These are phyloP conservation scores for Zygotorulaspora florentina DNA, from an alignment of 805 yeast species.

Conservation along the genomic window DNA sequence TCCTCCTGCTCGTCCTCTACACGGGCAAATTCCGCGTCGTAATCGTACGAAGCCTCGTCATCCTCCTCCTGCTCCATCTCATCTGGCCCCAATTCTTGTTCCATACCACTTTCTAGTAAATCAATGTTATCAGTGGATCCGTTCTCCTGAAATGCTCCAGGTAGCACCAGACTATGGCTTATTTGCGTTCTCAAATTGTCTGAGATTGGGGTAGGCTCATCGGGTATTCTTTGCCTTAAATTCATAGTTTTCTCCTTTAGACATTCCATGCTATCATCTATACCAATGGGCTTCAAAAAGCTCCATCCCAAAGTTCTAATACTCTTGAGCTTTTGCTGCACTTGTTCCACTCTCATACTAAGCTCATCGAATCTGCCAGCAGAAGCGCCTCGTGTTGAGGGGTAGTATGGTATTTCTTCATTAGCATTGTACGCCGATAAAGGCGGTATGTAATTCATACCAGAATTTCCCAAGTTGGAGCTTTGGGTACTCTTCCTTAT, in stretches of 20 bases:
- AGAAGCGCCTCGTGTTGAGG: constrained; percentile 2
- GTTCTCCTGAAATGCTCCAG: constrained; percentile 31
- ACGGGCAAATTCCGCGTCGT: constrained; percentile 35
- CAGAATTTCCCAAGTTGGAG: not conserved
- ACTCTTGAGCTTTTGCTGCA: constrained; percentile 9
- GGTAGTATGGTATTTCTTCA: constrained; percentile 21
- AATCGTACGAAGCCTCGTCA: constrained; percentile 35
- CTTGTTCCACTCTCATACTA: constrained; percentile 19
- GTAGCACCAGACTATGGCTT: constrained; percentile 3
- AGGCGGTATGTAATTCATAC: constrained; percentile 14
- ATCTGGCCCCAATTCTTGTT: not conserved
- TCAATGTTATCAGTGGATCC: constrained; percentile 5
- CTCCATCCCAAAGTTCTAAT: constrained; percentile 46
- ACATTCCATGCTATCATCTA: constrained; percentile 48
- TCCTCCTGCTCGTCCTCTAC: constrained; percentile 29
- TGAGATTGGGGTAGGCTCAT: not conserved
- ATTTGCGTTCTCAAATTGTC: not conserved
- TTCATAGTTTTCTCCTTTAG: constrained; percentile 24
- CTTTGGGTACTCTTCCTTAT: not conserved
- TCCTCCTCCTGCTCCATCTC: constrained; percentile 21
- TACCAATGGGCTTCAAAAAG: constrained; percentile 55
- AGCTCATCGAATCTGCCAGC: constrained; percentile 18
- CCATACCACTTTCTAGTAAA: not conserved
- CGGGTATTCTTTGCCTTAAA: not conserved
- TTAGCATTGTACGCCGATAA: constrained; percentile 27